Base-by-base conservation (phyloP, 331 rosid genomes). In the Arachis monticola region DNA sequence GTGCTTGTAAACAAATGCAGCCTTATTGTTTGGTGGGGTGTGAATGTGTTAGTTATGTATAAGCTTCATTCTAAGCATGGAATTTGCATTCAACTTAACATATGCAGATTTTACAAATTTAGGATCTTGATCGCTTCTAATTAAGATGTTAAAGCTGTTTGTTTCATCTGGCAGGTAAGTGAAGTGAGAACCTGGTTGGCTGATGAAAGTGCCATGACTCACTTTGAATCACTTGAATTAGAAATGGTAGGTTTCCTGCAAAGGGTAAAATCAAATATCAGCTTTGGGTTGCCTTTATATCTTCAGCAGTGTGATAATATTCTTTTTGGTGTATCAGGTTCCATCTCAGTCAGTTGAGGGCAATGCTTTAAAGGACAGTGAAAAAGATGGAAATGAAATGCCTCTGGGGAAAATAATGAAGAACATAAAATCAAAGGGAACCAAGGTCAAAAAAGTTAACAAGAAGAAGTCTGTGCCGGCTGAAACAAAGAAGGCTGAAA, bases 381-480 rank as follows among this genome's bases (percentile, higher is more conserved):
- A 87, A 84, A 79, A 56, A 63, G 92, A 85, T 60, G 92, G 84
- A 74, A 90, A 85, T 44, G 97, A 95, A 72, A 76, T 88, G 64
- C 91, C 99, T 77, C 85, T 90, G 7, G 97, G 97, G 66, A 95
- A 87, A 87, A 92, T 88, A 62, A 75, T 95, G 12, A 88, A 95
- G 84, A 81, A 61, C 80, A 60, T 90, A 75, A 90, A 83, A 85
- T 90, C 96, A 78, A 80, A 74, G 67, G 88, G 89, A 82, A 52
- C 82, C 51, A 87, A 80, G 88, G 85, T 85, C 41, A 95, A 87
- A 87, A 90, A 81, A 70, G 85, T 52, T 51, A 87, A 88, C 75
- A 88, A 69, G 85, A 84, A 78, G 45, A 87, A 85, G 75, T 61
- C 75, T 27, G 68, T 75, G 47, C 80, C 82, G 22, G 79, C 77